Evolutionary conservation across 495 filamentous ascomycete genomes (phyloP).

Genomic region (Parathielavia appendiculata): DNA sequence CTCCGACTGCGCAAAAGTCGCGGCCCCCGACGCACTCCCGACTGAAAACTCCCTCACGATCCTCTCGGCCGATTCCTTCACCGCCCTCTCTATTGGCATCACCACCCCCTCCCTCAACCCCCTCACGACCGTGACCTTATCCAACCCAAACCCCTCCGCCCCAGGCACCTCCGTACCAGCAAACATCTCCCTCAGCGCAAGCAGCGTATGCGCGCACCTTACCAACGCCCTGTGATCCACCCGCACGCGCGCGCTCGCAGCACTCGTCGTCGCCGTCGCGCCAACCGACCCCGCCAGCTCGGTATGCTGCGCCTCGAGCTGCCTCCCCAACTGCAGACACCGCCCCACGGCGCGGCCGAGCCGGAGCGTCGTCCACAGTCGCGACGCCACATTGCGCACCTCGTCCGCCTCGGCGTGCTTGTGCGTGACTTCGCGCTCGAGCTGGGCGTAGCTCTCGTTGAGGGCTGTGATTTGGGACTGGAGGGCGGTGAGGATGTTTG

Average conservation of each 20-base stretch:
- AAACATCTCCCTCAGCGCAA: conserved; percentile 68
- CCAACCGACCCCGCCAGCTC: conserved; percentile 35
- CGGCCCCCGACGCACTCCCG: conserved; percentile 50
- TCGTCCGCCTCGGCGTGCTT: conserved; percentile 78
- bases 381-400: conserved; percentile 63
- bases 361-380: conserved; percentile 73
- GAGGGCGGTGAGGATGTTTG: conserved; percentile 63
- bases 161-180: conserved; percentile 52
- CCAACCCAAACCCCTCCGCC: conserved; percentile 67
- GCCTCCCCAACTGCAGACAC: conserved; percentile 71
- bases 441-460: conserved; percentile 74
- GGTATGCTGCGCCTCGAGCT: conserved; percentile 76
- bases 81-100: conserved; percentile 60
- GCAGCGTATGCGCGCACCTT: conserved; percentile 67
- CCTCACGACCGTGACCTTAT: conserved; percentile 61
- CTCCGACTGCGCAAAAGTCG: conserved; percentile 74
- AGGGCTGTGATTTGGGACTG: conserved; percentile 71
- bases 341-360: conserved; percentile 70
- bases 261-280: conserved; percentile 25
- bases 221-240: conserved; percentile 76
- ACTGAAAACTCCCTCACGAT: conserved; percentile 79
- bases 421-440: conserved; percentile 75
- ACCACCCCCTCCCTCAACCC: conserved; percentile 63
- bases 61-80: conserved; percentile 69
- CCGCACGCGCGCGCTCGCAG: conserved; percentile 32